phyloP scores from a whole-genome alignment of 495 filamentous ascomycete species.

The Echria macrotheca region DNA sequence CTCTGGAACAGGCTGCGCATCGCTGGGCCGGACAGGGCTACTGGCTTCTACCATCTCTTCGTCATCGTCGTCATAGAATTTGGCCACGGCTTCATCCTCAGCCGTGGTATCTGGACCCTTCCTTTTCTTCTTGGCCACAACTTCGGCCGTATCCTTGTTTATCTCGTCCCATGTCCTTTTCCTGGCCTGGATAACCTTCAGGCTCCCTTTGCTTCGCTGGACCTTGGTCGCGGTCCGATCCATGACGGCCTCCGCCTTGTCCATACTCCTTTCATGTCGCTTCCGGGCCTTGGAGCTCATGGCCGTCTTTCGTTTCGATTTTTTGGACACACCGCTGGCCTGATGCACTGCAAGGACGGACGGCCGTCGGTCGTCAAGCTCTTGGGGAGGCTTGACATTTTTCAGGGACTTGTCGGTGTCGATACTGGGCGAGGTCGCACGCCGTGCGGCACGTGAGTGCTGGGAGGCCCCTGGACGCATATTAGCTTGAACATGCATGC shows the following conservation, averaged over 20 bases:
- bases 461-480: constrained; percentile 32
- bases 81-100: constrained; percentile 19
- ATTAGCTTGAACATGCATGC: not conserved
- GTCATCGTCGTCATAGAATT: constrained; percentile 23
- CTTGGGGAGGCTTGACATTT: constrained; percentile 49
- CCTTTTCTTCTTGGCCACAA: constrained; percentile 12
- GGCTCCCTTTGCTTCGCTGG: constrained; percentile 56
- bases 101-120: constrained; percentile 7
- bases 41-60: constrained; percentile 19
- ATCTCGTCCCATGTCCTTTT: constrained; percentile 55
- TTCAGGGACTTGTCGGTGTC: constrained; percentile 72
- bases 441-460: constrained; percentile 69
- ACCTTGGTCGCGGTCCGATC: constrained; percentile 68
- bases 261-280: constrained; percentile 65
- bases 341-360: constrained; percentile 58
- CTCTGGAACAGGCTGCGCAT: not conserved
- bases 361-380: constrained; percentile 46
- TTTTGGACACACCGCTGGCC: constrained; percentile 60
- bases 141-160: constrained; percentile 37
- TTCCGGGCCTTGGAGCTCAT: constrained; percentile 59
- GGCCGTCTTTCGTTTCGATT: constrained; percentile 54
- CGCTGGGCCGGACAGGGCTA: not conserved
- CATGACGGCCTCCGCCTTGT: constrained; percentile 64
- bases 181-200: constrained; percentile 53
- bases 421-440: constrained; percentile 65